Conservation (phyloP, 2,329 filamentous ascomycete genomes). For the Monilinia vaccinii-corymbosi region DNA sequence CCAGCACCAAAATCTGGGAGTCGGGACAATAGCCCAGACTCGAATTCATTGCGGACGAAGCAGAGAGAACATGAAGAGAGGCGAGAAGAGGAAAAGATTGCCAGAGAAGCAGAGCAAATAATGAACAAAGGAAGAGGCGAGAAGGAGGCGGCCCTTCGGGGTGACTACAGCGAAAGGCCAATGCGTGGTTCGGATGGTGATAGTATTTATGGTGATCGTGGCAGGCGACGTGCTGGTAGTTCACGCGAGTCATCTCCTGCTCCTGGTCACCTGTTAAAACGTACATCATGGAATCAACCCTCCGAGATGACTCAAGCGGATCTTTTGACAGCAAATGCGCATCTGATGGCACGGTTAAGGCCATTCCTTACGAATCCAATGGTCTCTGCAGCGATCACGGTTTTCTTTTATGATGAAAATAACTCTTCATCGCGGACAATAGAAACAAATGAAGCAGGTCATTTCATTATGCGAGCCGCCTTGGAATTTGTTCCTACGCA, state of each 20-base stretch:
- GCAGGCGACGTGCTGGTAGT: slow-evolving; percentile 13
- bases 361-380: slow-evolving; percentile 86
- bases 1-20: slow-evolving; percentile 37
- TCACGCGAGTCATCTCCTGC: slow-evolving; percentile 26
- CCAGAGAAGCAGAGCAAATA: slow-evolving; percentile 68
- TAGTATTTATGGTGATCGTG: slow-evolving; percentile 22
- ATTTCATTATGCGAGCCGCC: slow-evolving; percentile 72
- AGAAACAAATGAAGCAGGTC: slow-evolving; percentile 77
- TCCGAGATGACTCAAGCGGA: slow-evolving; percentile 66
- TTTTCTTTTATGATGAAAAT: slow-evolving; percentile 89
- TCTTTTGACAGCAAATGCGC: slow-evolving; percentile 68
- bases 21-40: slow-evolving; percentile 25
- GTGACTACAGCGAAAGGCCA: slow-evolving; percentile 64
- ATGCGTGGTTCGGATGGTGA: slow-evolving; percentile 35
- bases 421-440: slow-evolving; percentile 78
- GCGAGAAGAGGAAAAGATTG: slow-evolving; percentile 56
- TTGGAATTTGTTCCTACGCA: slow-evolving; percentile 88
- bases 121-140: slow-evolving; percentile 63
- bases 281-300: slow-evolving; percentile 32
- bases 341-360: slow-evolving; percentile 77
- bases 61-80: slow-evolving; percentile 40
- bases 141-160: slow-evolving; percentile 58
- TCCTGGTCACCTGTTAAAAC: slow-evolving; percentile 35
- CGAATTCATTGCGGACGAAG: slow-evolving; percentile 20
- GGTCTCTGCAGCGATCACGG: slow-evolving; percentile 67